Evolutionary conservation across 768 basidiomycete species (phyloP).

Genomic region (Agaricus subrufescens): DNA sequence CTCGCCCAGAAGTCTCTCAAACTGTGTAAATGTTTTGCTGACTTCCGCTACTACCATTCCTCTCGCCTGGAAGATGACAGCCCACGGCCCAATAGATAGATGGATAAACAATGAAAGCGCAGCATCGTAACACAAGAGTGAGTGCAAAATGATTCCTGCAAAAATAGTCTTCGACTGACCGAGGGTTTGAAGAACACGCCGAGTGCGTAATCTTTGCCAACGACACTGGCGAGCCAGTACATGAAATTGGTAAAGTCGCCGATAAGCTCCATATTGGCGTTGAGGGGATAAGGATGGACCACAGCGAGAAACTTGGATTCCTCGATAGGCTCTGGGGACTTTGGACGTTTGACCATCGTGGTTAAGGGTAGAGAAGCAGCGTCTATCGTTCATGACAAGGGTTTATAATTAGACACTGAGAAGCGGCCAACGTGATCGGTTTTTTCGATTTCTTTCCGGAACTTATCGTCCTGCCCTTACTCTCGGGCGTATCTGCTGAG

Average conservation of each 20-base stretch:
- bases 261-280: slow-evolving; percentile 39
- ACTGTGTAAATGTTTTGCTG: slow-evolving; percentile 29
- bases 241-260: slow-evolving; percentile 35
- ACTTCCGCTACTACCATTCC: slow-evolving; percentile 49
- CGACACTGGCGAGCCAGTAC: slow-evolving; percentile 43
- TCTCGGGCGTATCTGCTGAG: not conserved
- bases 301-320: slow-evolving; percentile 45
- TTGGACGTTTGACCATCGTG: slow-evolving; percentile 35
- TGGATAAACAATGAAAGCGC: too few species aligned
- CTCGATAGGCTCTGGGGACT: slow-evolving; percentile 35
- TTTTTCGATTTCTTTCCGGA: not conserved
- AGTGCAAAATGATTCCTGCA: not conserved
- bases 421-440: not conserved
- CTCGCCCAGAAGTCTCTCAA: slow-evolving; percentile 40
- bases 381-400: not conserved
- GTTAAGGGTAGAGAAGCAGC: not conserved
- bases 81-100: not conserved
- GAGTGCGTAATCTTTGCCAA: slow-evolving; percentile 31
- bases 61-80: slow-evolving; percentile 24
- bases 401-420: not conserved
- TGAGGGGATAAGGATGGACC: slow-evolving; percentile 44
- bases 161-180: slow-evolving; percentile 22
- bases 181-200: slow-evolving; percentile 45
- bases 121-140: not conserved
- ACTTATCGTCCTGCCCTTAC: too few species aligned